Evolutionary conservation across 2,329 filamentous ascomycete species (phyloP), one percentile per base, ranked within the genome.

Genomic region (Macroventuria anomochaeta): DNA sequence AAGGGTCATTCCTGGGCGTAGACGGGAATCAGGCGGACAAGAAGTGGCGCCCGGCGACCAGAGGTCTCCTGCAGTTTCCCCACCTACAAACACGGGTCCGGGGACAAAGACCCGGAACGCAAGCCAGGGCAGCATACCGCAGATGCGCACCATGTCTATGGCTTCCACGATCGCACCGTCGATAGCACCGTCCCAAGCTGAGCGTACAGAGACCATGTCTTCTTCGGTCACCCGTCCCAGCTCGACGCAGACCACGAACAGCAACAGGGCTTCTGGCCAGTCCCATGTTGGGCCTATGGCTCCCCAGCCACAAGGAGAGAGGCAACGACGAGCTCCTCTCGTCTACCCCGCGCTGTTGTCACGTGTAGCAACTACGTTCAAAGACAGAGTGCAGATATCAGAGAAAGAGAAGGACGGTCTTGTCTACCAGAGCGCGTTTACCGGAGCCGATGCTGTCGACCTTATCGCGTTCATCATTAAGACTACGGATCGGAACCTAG

Each of bases 341-440:
- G 93, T 97, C 1, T 97, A 99, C 71, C 95, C 95, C 20, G 95
- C 95, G 29, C 79, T 97, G 39, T 80, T 99, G 17, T 97, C 95
- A n/a, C 87, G 90, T 47, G 95, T 99, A 4, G 93, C 90, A 34
- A 90, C 96, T 67, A 92, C 91, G 49, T 97, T 99, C 76, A 87
- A 91, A 46, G 91, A 96, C 65, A 88, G 93, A 74, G 92, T 99
- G 41, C 85, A 88, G 20, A 84, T 93, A 20, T 88, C 89, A 46
- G 95, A 97, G 69, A 87, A 93, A 58, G 92, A 91, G 60, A 99
- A 99, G 82, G 97, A 99, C 80, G 93, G 93, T 50, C 81, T 99
- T 57, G 92, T 93, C 2, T 99, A 99, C 79, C 96, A 96, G 75
- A 96, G 95, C 76, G 91, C 93, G 3, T 99, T 99, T 73, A 96